Evolutionary conservation across 331 rosid species (phyloP).

Genomic region (Erythrophleum ivorense): DNA sequence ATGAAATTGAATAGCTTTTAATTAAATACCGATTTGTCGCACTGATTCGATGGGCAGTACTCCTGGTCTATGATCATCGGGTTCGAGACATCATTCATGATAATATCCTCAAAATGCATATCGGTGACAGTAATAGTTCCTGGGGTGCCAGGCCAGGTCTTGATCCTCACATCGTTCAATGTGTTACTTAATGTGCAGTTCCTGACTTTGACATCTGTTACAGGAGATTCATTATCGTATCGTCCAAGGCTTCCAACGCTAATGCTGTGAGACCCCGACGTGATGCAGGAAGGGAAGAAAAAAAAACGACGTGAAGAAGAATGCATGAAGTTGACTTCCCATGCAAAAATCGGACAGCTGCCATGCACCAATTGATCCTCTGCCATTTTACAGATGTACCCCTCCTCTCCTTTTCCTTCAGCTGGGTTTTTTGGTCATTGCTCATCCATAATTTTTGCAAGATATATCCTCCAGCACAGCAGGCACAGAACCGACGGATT

Average conservation of each 20-base stretch:
- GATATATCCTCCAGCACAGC: too few species aligned
- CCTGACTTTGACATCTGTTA: slow-evolving; percentile 47
- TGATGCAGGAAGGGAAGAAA: too few species aligned
- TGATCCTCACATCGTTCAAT: slow-evolving; percentile 61
- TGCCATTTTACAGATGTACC: too few species aligned
- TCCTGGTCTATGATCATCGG: slow-evolving; percentile 68
- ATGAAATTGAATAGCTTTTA: not conserved
- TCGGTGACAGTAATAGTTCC: slow-evolving; percentile 45
- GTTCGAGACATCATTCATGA: slow-evolving; percentile 24
- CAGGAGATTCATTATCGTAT: slow-evolving; percentile 51
- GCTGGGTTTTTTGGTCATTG: too few species aligned
- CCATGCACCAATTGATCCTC: too few species aligned
- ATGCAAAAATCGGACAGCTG: too few species aligned
- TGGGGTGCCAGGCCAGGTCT: slow-evolving; percentile 60
- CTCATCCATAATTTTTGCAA: too few species aligned
- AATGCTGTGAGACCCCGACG: too few species aligned
- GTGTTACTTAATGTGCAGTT: slow-evolving; percentile 50
- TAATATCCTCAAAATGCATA: slow-evolving; percentile 55
- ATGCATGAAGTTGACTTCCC: too few species aligned
- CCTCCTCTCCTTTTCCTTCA: too few species aligned
- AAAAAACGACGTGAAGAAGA: too few species aligned
- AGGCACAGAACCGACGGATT: too few species aligned
- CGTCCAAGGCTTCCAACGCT: slow-evolving; percentile 67
- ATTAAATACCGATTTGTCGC: slow-evolving; percentile 43
- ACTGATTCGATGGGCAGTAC: slow-evolving; percentile 42